Base-by-base conservation (phyloP, 2,329 filamentous ascomycete species). In the Dendryphion nanum region DNA sequence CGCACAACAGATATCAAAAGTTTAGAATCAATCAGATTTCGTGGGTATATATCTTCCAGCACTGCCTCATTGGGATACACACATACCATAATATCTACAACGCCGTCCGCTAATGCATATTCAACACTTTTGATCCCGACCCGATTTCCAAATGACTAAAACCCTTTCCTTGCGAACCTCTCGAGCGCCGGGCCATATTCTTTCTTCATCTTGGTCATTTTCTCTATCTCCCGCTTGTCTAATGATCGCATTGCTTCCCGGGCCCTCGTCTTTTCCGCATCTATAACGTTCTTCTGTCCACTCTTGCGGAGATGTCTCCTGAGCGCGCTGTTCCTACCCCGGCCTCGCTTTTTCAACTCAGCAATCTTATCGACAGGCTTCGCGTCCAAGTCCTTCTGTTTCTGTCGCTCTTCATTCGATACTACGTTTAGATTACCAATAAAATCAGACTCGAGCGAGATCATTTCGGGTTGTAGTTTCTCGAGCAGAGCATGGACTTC, bases 391-490 rank as follows among this genome's bases (percentile, higher is more conserved):
- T 95, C 85, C 59, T 79, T 82, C 57, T 94, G 89, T 18, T 81
- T 82, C 57, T 82, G 77, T 33, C 84, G 77, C 71, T 93, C 83
- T 70, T 86, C 78, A 44, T 90, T 82, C 23, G 85, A 88, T 35
- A 86, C 79, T 40, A 89, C 73, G 62, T 98, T 90, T 20, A 98
- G 75, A 51, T 83, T 88, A 38, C 93, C 93, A 54, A 98, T 81
- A 61, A 89, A 94, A 66, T 93, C 86, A 51, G 93, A 91, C 61
- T 98, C 85, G 16, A 98, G 74, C 2, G 89, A 87, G 47, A 98
- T 98, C 89, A 97, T 98, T 61, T 95, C 91, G 3, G 93, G 91
- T 57, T 90, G 82, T 33, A 98, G 76, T 73, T 98, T 98, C 75
- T 94, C 95, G 54, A 98, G 80, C 48, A 98, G 76, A 10, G 79